A percentile compares a stretch with the other conserved stretches of the same genome.
These are phyloP conservation scores for Amanita rimosa DNA, from an alignment of 768 basidiomycete genomes.

Conservation along the genomic window DNA sequence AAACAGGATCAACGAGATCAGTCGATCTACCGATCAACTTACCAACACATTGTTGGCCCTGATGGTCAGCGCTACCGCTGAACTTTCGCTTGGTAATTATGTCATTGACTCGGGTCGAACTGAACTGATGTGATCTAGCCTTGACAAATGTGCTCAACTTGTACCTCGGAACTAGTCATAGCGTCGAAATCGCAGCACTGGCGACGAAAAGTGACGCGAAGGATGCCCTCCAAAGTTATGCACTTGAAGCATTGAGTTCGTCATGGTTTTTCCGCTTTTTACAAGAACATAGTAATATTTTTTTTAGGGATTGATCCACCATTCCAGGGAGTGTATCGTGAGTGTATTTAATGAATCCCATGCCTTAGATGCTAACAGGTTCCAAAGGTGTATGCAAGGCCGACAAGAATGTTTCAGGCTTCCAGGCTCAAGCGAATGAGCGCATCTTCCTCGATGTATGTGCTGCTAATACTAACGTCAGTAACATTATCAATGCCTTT, in stretches of 20 bases:
- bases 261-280: conserved; percentile 7
- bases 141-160: conserved; percentile 56
- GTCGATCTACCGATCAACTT: conserved; percentile 46
- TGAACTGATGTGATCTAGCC: conserved; percentile 23
- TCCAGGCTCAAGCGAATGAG: conserved; percentile 33
- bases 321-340: conserved; percentile 60
- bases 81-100: conserved; percentile 52
- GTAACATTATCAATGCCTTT: conserved; percentile 13
- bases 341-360: conserved; percentile 12
- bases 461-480: conserved; percentile 44
- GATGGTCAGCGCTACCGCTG: conserved; percentile 54
- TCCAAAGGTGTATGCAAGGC: conserved; percentile 33
- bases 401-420: conserved; percentile 30
- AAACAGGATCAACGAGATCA: conserved; percentile 44
- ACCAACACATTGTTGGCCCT: conserved; percentile 64
- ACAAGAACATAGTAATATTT: background rate
- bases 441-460: conserved; percentile 54
- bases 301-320: conserved; percentile 57
- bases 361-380: background rate
- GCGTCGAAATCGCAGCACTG: conserved; percentile 23
- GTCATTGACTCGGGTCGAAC: background rate
- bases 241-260: conserved; percentile 62
- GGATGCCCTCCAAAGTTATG: conserved; percentile 38
- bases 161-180: conserved; percentile 43
- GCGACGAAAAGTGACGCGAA: conserved; percentile 21